Base-by-base conservation (phyloP, 192 early-diverging fungal genomes). In the Entomortierella beljakovae region DNA sequence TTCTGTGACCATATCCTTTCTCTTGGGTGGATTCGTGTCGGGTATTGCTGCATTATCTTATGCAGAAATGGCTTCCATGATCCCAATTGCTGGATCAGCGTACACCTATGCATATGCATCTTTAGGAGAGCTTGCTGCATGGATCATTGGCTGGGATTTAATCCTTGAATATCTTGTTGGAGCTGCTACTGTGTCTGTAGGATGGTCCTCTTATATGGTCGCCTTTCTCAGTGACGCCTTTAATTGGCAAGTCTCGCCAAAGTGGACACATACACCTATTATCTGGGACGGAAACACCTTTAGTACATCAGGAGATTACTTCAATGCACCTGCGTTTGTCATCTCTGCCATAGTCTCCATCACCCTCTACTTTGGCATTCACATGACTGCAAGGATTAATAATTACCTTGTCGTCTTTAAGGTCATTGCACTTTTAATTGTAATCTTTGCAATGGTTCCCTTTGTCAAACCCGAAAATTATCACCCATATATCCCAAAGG, bases 71-170 rank as follows among this genome's bases (percentile, higher is more conserved):
- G 89, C 93, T 0, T 91, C 94, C 6, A 92, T 94, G 91, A 88
- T 96, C 33, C 94, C 95, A 0, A 88, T 94, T 23, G 90, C 94
- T 1, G 95, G 96, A 6, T 95, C 94, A 0, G 93, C 96, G 1
- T 97, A 96, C 77, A 92, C 93, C 0, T 97, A 91, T 60, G 88
- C 91, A 2, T 97, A 96, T 62, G 92, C 92, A 7, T 92, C 95
- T 0, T 82, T 96, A 73, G 96, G 96, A 40, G 96, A 97, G 80
- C 65, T 96, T 35, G 68, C 94, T 28, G 95, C 90, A 2, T 97
- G 96, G 96, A 92, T 94, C 32, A 92, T 95, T 54, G 96, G 94
- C 35, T 97, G 96, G 96, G 94, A 95, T 81, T 80, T 97, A 38
- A 90, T 94, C 22, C 81, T 97, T 22, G 95, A 97, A 83, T 97